Evolutionary conservation across 2,329 filamentous ascomycete species (phyloP).

Genomic region (Pseudomassariella vexata): DNA sequence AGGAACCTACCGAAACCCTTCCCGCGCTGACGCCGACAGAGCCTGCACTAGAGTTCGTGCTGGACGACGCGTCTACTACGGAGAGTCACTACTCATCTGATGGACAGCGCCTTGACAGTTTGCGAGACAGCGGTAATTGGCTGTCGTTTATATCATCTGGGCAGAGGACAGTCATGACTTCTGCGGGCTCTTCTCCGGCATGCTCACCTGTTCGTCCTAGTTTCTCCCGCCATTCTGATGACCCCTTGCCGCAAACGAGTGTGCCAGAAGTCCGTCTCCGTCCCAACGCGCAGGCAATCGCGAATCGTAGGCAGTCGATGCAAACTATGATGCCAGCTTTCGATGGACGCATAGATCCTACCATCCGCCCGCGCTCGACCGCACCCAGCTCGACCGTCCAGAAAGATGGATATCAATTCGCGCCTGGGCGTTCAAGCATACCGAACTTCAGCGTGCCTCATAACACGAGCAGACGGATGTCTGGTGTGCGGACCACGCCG

Average conservation of each 20-base stretch:
- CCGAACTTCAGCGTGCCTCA: constrained; percentile 52
- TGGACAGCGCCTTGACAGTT: constrained; percentile 49
- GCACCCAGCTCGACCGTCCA: constrained; percentile 10
- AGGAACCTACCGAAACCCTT: constrained; percentile 19
- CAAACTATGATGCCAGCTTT: constrained; percentile 39
- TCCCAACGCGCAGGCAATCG: constrained; percentile 47
- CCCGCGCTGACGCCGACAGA: constrained; percentile 21
- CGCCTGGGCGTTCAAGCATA: constrained; percentile 23
- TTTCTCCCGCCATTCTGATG: constrained; percentile 35
- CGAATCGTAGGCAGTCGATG: constrained; percentile 45
- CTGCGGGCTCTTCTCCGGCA: constrained; percentile 51
- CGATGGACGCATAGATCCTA: constrained; percentile 28
- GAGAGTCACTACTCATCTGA: constrained; percentile 55
- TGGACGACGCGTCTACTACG: constrained; percentile 51
- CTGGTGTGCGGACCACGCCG: constrained; percentile 26
- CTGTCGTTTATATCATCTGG: constrained; percentile 56
- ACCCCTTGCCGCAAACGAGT: constrained; percentile 17
- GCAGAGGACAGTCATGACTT: constrained; percentile 55
- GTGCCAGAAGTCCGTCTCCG: constrained; percentile 34
- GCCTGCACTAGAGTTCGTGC: constrained; percentile 31
- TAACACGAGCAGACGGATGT: constrained; percentile 38
- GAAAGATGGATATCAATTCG: constrained; percentile 18
- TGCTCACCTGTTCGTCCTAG: constrained; percentile 50
- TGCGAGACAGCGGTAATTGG: constrained; percentile 46
- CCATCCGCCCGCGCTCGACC: constrained; percentile 20